Evolutionary conservation across 805 yeast species (phyloP).

Genomic region (Scheffersomyces lignosus): DNA sequence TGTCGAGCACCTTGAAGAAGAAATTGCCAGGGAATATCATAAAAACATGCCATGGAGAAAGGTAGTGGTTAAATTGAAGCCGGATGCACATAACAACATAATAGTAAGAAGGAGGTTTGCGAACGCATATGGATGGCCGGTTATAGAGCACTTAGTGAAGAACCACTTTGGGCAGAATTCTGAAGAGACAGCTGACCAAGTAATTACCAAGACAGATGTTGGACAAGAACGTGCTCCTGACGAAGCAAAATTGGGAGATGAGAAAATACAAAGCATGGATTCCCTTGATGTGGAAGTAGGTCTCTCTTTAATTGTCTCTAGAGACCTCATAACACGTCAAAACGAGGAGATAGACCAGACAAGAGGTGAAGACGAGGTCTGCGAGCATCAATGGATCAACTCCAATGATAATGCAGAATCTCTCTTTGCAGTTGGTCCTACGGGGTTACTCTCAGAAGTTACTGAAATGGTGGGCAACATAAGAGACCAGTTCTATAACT

Average conservation of each 20-base stretch:
- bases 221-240: constrained; percentile 11
- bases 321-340: constrained; percentile 37
- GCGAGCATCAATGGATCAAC: constrained; percentile 54
- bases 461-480: constrained; percentile 56
- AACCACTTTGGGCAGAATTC: constrained; percentile 51
- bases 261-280: constrained; percentile 17
- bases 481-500: constrained; percentile 34
- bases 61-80: constrained; percentile 78
- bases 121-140: constrained; percentile 95
- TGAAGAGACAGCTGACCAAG: constrained; percentile 9
- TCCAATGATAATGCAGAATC: constrained; percentile 38
- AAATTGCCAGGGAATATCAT: constrained; percentile 88
- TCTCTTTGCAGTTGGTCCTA: constrained; percentile 60
- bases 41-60: constrained; percentile 84
- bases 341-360: constrained; percentile 33
- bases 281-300: constrained; percentile 29
- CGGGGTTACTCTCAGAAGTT: constrained; percentile 66
- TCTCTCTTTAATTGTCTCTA: constrained; percentile 27
- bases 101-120: constrained; percentile 85
- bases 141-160: constrained; percentile 74
- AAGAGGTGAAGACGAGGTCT: constrained; percentile 15
- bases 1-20: constrained; percentile 61
- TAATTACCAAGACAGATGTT: neutral
- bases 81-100: constrained; percentile 95
- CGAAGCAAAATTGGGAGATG: constrained; percentile 11